Evolutionary conservation across 2,329 filamentous ascomycete genomes (phyloP), one percentile per base, ranked within the genome.

Genomic region (Aspergillus tamarii): DNA sequence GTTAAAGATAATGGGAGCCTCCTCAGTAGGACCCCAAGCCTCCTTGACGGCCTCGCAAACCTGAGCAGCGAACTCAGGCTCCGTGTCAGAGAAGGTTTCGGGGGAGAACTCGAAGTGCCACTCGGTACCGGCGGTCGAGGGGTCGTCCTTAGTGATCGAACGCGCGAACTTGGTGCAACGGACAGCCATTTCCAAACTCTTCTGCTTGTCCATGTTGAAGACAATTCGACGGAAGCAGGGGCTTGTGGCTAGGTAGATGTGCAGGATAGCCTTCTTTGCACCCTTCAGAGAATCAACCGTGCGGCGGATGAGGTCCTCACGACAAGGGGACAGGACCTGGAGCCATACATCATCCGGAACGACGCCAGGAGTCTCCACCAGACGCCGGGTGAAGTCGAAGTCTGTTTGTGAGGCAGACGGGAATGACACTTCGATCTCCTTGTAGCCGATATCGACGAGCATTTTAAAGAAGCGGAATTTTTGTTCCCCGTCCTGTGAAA

Each of bases 401-500:
- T 98, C 95, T 74, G 91, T 97, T 76, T 96, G 91, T 45, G 93
- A 97, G 16, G 94, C 93, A 0, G 93, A 96, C 57, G 94, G 94
- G 81, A 97, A 98, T 5, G 94, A 95, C 23, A 97, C 91, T 77
- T 98, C 94, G 69, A 98, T 97, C 81, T 98, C 94, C 82, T 97
- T 98, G 85, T 96, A 98, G 71, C 95, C 94, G 57, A 97, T 85
- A 66, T 94, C 89, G 73, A 90, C 88, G 60, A 98, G 88, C 93
- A 96, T 96, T 81, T 94, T 89, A 84, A 98, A 98, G 85, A 94
- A 98, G 66, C 85, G 84, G 88, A 91, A 95, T 82, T 98, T 98
- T 84, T 97, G 93, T 56, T 97, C 92, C 70, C 93, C 93, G 75
- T 93, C 95, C 92, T 95, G 72, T 59, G 30, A 11, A 21, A 8